Conservation (phyloP, 1,284 basidiomycete genomes). For the Trametes polyzona region DNA sequence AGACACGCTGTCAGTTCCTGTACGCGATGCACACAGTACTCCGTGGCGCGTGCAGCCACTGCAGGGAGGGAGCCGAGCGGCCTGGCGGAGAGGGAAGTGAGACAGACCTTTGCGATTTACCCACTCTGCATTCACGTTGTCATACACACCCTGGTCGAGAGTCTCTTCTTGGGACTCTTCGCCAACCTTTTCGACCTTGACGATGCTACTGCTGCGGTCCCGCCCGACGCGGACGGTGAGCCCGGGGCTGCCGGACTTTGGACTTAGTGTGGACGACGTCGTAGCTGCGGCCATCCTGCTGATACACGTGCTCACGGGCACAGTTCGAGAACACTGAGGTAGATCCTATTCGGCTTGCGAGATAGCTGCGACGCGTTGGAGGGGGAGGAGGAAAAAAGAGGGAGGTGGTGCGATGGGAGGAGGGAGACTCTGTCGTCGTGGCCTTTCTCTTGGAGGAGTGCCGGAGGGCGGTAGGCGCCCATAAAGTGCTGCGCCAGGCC, state of each 20-base stretch:
- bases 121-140: constrained; percentile 97
- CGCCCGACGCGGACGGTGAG: constrained; percentile 51
- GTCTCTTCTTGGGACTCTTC: constrained; percentile 78
- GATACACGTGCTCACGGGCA: background rate
- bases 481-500: constrained; percentile 16
- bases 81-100: background rate
- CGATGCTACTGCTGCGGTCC: constrained; percentile 77
- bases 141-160: constrained; percentile 81
- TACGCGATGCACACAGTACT: background rate
- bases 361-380: background rate
- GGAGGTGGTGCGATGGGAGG: constrained; percentile 19
- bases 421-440: constrained; percentile 22
- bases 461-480: constrained; percentile 20
- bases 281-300: constrained; percentile 27
- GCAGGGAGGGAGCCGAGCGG: background rate
- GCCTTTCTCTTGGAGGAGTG: constrained; percentile 19
- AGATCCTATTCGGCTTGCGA: no score
- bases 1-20: background rate
- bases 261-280: constrained; percentile 33
- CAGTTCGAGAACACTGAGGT: background rate
- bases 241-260: constrained; percentile 30
- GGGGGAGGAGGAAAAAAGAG: background rate
- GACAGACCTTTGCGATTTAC: constrained; percentile 94
- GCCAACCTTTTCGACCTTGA: constrained; percentile 89
- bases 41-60: background rate